Evolutionary conservation across 352 stramenopile species (phyloP).

Genomic region (Phytophthora citricola): DNA sequence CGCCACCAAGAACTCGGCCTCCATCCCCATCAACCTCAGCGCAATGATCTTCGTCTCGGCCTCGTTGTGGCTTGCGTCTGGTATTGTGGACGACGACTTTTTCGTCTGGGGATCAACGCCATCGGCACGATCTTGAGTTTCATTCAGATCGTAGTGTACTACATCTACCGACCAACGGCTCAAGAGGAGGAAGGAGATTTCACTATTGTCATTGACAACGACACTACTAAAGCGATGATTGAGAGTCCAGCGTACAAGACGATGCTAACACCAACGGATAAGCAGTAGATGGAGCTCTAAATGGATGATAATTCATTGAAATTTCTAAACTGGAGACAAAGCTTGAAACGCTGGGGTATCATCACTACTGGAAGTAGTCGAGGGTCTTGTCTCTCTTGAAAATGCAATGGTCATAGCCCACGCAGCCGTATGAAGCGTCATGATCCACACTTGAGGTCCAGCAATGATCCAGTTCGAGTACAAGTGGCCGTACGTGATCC

Average conservation of each 20-base stretch:
- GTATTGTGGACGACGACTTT: slow-evolving; percentile 47
- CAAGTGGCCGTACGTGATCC: not conserved
- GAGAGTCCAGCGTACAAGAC: slow-evolving; percentile 22
- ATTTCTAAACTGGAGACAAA: too few relatives aligned
- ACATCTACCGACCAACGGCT: slow-evolving; percentile 37
- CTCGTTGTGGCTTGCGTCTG: slow-evolving; percentile 53
- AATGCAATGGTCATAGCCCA: not conserved
- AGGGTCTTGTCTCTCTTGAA: not conserved
- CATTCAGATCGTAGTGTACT: slow-evolving; percentile 57
- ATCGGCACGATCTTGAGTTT: slow-evolving; percentile 47
- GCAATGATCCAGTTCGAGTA: not conserved
- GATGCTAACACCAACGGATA: slow-evolving; percentile 1
- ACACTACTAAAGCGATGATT: not conserved
- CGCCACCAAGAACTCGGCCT: slow-evolving; percentile 41
- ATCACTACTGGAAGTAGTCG: not conserved
- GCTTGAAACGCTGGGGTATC: not conserved
- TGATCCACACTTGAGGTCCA: not conserved
- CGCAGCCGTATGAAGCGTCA: not conserved
- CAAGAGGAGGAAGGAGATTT: slow-evolving; percentile 5
- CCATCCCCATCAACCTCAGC: slow-evolving; percentile 59
- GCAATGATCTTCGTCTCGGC: slow-evolving; percentile 51
- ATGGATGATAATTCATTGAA: too few relatives aligned
- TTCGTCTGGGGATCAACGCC: slow-evolving; percentile 51
- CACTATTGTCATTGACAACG: slow-evolving; percentile 19
- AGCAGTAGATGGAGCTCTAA: too few relatives aligned